Evolutionary conservation across 805 yeast species (phyloP).

Genomic region (Diddensiella transvaalensis): DNA sequence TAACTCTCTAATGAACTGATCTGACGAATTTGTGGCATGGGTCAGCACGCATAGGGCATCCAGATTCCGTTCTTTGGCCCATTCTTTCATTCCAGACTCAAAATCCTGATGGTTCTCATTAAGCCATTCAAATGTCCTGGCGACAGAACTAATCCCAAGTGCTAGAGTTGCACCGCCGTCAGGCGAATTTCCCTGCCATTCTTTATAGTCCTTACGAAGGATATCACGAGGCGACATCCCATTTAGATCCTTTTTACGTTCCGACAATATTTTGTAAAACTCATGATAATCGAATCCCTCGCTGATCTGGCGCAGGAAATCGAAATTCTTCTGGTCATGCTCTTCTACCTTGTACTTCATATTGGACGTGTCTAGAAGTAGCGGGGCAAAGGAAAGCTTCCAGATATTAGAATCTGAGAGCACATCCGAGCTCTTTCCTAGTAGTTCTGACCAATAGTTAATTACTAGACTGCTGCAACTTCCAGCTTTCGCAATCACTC

Average conservation of each 20-base stretch:
- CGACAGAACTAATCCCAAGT: constrained; percentile 77
- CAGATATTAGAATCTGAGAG: constrained; percentile 31
- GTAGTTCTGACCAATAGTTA: constrained; percentile 44
- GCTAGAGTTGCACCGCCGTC: constrained; percentile 25
- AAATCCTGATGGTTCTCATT: constrained; percentile 28
- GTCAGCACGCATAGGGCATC: constrained; percentile 49
- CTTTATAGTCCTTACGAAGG: constrained; percentile 80
- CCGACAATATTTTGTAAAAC: constrained; percentile 37
- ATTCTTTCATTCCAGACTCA: constrained; percentile 29
- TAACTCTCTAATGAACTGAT: constrained; percentile 44
- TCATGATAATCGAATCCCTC: constrained; percentile 21
- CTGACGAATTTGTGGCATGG: constrained; percentile 34
- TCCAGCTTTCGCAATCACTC: constrained; percentile 61
- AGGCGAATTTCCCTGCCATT: constrained; percentile 41
- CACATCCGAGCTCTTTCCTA: constrained; percentile 16
- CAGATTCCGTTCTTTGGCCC: constrained; percentile 34
- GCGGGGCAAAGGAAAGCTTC: constrained; percentile 58
- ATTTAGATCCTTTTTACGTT: constrained; percentile 57
- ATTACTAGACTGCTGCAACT: constrained; percentile 78
- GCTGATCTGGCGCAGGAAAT: constrained; percentile 33
- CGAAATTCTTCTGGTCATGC: constrained; percentile 49
- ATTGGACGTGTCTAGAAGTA: constrained; percentile 72
- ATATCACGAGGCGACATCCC: constrained; percentile 62
- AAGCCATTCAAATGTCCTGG: constrained; percentile 59
- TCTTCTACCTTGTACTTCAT: constrained; percentile 57